These are phyloP conservation scores for Lachnellula willkommii DNA, from an alignment of 2,329 filamentous ascomycete genomes.

Conservation along the genomic window DNA sequence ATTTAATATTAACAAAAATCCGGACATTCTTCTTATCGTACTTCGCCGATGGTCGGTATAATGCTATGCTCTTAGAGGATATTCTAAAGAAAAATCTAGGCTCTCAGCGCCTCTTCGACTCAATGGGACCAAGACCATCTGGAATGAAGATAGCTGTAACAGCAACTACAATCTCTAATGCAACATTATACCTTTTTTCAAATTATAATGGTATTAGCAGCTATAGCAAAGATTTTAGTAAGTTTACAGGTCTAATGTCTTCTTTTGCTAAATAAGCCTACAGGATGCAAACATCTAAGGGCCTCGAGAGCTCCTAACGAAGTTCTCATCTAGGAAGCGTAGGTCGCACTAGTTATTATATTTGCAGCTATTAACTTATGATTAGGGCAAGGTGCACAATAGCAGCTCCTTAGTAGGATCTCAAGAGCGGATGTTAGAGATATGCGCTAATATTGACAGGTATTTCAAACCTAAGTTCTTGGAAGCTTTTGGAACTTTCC, in stretches of 20 bases:
- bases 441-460: background rate
- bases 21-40: slow-evolving; percentile 11
- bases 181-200: slow-evolving; percentile 17
- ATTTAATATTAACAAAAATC: background rate
- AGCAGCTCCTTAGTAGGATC: slow-evolving; percentile 16
- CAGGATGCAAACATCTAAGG: slow-evolving; percentile 14
- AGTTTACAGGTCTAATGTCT: slow-evolving; percentile 14
- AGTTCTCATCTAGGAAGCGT: too few relatives aligned
- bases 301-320: background rate
- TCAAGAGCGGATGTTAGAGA: background rate
- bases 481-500: slow-evolving; percentile 19
- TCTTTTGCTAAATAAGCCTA: slow-evolving; percentile 12
- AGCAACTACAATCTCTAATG: slow-evolving; percentile 16
- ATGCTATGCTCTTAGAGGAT: slow-evolving; percentile 16
- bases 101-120: slow-evolving; percentile 18
- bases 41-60: slow-evolving; percentile 20
- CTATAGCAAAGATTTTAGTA: slow-evolving; percentile 7
- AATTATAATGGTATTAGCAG: slow-evolving; percentile 22
- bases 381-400: slow-evolving; percentile 19
- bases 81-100: slow-evolving; percentile 20
- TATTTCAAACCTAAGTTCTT: slow-evolving; percentile 19
- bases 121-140: slow-evolving; percentile 15
- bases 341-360: too few relatives aligned
- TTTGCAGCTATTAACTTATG: slow-evolving; percentile 9
- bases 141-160: slow-evolving; percentile 19